Conservation (phyloP, 805 yeast genomes). For the Cyberlindnera petersonii region DNA sequence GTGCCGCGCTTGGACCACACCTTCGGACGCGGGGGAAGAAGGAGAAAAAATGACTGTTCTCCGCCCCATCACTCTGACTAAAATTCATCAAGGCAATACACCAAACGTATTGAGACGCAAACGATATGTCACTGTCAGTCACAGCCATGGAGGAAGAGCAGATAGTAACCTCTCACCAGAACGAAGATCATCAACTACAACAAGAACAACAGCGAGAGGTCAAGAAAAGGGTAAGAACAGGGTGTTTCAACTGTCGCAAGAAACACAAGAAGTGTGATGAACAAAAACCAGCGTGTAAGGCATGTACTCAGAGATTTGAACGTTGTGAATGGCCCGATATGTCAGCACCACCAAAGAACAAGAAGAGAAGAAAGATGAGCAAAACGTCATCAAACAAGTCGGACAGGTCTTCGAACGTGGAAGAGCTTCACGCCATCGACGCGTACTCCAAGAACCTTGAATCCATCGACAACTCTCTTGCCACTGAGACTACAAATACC, state of each 20-base stretch:
- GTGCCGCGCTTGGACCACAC: too few species aligned
- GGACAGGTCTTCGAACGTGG: conserved; percentile 3
- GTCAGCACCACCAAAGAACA: conserved; percentile 4
- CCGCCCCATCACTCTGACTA: too few species aligned
- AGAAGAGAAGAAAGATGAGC: conserved; percentile 2
- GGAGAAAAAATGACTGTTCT: too few species aligned
- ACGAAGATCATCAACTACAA: too few species aligned
- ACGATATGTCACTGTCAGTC: neutral
- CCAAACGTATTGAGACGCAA: too few species aligned
- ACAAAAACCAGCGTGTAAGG: conserved; percentile 31
- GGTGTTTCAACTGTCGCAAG: conserved; percentile 58
- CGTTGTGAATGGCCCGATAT: conserved; percentile 16
- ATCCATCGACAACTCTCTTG: conserved; percentile 12
- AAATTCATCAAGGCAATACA: too few species aligned
- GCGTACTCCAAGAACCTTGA: conserved; percentile 16
- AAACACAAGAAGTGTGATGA: conserved; percentile 67
- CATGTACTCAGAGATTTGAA: conserved; percentile 7
- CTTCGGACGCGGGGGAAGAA: too few species aligned
- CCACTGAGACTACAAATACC: conserved; percentile 2
- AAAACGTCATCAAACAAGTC: conserved; percentile 1
- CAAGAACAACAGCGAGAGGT: conserved; percentile 3
- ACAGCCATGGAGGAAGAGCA: neutral
- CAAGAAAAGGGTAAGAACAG: conserved; percentile 41
- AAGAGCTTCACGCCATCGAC: conserved; percentile 11
- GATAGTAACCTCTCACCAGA: too few species aligned